phyloP scores from a whole-genome alignment of 2,329 filamentous ascomycete species.

The Grosmannia huntii region DNA sequence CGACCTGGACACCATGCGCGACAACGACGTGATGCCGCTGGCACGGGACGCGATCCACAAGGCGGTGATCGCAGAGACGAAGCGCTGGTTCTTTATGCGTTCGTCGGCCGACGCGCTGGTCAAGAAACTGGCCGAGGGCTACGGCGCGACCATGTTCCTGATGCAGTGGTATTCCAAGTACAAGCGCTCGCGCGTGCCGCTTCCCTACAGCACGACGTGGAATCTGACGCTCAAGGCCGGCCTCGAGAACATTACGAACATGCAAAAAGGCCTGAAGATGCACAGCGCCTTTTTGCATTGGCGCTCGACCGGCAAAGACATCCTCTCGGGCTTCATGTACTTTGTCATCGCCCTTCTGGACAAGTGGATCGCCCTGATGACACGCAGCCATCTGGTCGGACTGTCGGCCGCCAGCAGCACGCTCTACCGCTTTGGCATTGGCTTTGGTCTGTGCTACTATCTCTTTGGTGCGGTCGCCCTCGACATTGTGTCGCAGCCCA shows the following conservation, averaged over 20 bases:
- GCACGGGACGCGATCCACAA: slow-evolving; percentile 16
- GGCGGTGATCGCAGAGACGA: slow-evolving; percentile 15
- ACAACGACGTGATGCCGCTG: slow-evolving; percentile 19
- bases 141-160: slow-evolving; percentile 21
- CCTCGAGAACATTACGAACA: slow-evolving; percentile 17
- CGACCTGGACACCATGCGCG: slow-evolving; percentile 29
- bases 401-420: slow-evolving; percentile 11
- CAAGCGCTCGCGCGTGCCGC: slow-evolving; percentile 21
- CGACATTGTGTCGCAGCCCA: slow-evolving; percentile 38
- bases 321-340: slow-evolving; percentile 34
- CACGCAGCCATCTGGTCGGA: slow-evolving; percentile 10
- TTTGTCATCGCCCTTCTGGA: slow-evolving; percentile 21
- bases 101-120: slow-evolving; percentile 28
- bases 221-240: slow-evolving; percentile 19
- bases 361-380: slow-evolving; percentile 18
- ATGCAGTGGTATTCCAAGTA: slow-evolving; percentile 25
- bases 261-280: slow-evolving; percentile 18
- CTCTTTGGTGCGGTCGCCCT: slow-evolving; percentile 42
- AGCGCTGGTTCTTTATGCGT: slow-evolving; percentile 21
- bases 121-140: slow-evolving; percentile 35
- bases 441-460: slow-evolving; percentile 45
- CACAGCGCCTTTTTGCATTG: slow-evolving; percentile 21
- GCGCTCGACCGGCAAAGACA: slow-evolving; percentile 19
- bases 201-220: slow-evolving; percentile 20
- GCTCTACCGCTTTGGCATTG: slow-evolving; percentile 33